Conservation (phyloP, 768 basidiomycete genomes). For the Stropharia rugosoannulata region DNA sequence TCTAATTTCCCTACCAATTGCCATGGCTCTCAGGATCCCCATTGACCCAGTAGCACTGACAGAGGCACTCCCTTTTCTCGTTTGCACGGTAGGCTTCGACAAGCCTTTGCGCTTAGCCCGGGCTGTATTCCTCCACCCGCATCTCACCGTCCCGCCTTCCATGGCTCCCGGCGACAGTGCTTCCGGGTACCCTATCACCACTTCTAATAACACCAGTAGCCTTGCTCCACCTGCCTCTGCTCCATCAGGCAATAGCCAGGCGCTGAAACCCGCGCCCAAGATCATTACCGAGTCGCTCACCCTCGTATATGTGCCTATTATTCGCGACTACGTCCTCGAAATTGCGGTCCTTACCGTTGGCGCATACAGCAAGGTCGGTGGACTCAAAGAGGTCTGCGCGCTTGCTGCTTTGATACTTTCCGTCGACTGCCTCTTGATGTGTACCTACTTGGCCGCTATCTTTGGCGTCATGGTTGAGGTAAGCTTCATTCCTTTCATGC, state of each 20-base stretch:
- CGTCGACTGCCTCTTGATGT: conserved; percentile 85
- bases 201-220: conserved; percentile 11
- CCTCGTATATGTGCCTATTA: conserved; percentile 76
- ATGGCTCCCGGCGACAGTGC: conserved; percentile 4
- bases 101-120: conserved; percentile 92
- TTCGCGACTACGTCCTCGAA: conserved; percentile 92
- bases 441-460: conserved; percentile 87
- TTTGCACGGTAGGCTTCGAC: conserved; percentile 97
- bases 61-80: conserved; percentile 96
- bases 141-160: conserved; percentile 16
- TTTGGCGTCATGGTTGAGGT: conserved; percentile 97
- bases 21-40: conserved; percentile 70
- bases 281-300: conserved; percentile 85
- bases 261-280: conserved; percentile 73
- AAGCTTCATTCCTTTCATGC: conserved; percentile 13
- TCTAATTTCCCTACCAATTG: conserved; percentile 79
- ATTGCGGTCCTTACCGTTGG: conserved; percentile 88
- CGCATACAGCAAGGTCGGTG: conserved; percentile 82
- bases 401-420: conserved; percentile 86
- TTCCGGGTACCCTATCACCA: conserved; percentile 18
- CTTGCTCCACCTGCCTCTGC: conserved; percentile 31
- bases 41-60: conserved; percentile 92
- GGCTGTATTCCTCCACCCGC: conserved; percentile 80
- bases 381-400: conserved; percentile 91
- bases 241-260: conserved; percentile 7